A percentile compares a stretch with the other conserved stretches of the same genome.
Conservation (phyloP, 108 stramenopile species). For the Nitzschia inconspicua region DNA sequence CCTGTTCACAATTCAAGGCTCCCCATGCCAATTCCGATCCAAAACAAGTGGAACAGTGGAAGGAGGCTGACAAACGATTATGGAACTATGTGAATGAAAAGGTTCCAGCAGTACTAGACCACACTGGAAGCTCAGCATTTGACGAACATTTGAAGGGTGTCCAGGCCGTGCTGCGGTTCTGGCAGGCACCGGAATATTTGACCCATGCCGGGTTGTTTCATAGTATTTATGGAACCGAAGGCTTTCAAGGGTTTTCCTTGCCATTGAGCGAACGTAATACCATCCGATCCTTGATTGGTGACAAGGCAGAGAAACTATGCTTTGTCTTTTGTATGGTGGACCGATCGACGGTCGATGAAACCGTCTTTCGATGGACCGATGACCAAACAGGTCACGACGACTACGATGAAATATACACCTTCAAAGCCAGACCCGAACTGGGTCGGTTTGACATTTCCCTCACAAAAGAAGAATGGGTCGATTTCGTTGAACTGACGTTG, state of each 20-base stretch:
- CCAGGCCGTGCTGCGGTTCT: constrained; percentile 56
- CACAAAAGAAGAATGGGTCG: constrained; percentile 62
- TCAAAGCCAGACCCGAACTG: constrained; percentile 61
- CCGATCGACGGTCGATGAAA: constrained; percentile 61
- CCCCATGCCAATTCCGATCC: constrained; percentile 44
- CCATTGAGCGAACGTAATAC: constrained; percentile 48
- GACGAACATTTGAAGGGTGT: constrained; percentile 72
- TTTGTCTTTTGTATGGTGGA: constrained; percentile 82
- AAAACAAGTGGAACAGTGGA: constrained; percentile 32
- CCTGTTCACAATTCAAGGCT: constrained; percentile 44
- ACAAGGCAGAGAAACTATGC: constrained; percentile 58
- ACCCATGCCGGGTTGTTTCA: constrained; percentile 72
- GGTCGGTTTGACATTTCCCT: constrained; percentile 60
- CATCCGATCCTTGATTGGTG: constrained; percentile 54
- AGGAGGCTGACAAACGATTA: constrained; percentile 35
- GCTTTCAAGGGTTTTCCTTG: constrained; percentile 72
- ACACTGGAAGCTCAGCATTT: constrained; percentile 65
- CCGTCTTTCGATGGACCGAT: constrained; percentile 46
- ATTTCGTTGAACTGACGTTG: constrained; percentile 67
- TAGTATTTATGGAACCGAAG: constrained; percentile 77
- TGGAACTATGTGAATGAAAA: constrained; percentile 45
- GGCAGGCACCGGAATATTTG: constrained; percentile 53
- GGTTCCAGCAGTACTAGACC: constrained; percentile 64
- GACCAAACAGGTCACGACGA: constrained; percentile 6
- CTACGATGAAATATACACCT: constrained; percentile 19